Base-by-base conservation (phyloP, 2,329 filamentous ascomycete genomes). In the Cladosporium sp. region DNA sequence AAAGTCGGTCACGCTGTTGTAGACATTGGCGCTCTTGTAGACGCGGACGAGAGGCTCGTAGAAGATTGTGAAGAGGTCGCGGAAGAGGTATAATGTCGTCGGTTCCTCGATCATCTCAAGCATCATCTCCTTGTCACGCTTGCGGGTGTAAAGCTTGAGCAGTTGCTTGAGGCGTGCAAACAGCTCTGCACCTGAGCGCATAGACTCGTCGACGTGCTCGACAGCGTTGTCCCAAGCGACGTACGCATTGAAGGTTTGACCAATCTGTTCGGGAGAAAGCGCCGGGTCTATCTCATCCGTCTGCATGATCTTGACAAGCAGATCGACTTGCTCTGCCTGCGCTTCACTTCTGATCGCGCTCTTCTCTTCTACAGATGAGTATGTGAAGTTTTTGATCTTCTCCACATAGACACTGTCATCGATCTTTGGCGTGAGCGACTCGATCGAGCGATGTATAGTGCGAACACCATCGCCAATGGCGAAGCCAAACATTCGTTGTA, bases 21-120 rank as follows among this genome's bases (percentile, higher is more conserved):
- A 97, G 24, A 99, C 93, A 66, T 97, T 99, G 63, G 94, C 94
- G 19, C 92, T 96, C 76, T 97, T 99, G 80, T 99, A 99, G 0
- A 99, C 94, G 48, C 94, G 84, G 15, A 99, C 91, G 20, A 99
- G 85, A 0, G 94, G 94, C 71, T 99, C 94, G 75, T 99, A 99
- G 77, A 99, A 99, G 70, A 99, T 97, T 34, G 91, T 96, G 73
- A 99, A 97, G 22, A 99, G 81, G 68, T 99, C 94, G 48, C 91
- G 86, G 81, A 99, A 94, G 25, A 99, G 82, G 70, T 95, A 89
- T n/a, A 99, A 80, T 0, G 94, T 97, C n/a, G 93, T 92, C 0
- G 94, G 91, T 76, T 99, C 93, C 74, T 97, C 92, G 53, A 99
- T 94, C 67, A 97, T 86, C 61, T 86, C 84, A 56, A 97, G 79